A percentile compares a stretch with the other conserved stretches of the same genome.
phyloP scores from a whole-genome alignment of 108 stramenopile genomes.

The Skeletonema grethae region DNA sequence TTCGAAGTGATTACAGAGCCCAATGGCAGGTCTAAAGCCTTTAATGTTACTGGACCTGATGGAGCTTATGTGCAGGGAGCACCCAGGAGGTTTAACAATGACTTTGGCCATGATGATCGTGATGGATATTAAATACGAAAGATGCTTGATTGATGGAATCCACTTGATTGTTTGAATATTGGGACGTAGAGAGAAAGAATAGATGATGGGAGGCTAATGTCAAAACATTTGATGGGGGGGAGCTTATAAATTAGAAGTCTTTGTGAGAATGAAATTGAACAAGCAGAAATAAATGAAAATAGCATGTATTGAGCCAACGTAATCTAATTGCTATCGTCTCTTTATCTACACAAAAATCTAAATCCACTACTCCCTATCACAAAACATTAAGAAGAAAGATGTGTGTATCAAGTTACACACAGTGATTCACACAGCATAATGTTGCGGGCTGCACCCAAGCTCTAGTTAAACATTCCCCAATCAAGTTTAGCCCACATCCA shows the following conservation, averaged over 20 bases:
- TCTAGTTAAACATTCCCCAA: not conserved
- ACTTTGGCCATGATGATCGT: not conserved
- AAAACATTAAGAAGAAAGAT: not conserved
- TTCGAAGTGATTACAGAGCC: conserved; percentile 54
- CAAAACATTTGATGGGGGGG: too few species aligned
- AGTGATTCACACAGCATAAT: not conserved
- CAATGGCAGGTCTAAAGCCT: conserved; percentile 51
- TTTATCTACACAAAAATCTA: not conserved
- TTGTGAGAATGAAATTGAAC: not conserved
- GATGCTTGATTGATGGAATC: not conserved
- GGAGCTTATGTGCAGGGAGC: conserved; percentile 58
- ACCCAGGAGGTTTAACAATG: conserved; percentile 18
- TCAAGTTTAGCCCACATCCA: too few species aligned
- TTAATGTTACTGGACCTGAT: conserved; percentile 62
- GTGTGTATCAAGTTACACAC: conserved; percentile 8
- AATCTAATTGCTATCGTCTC: not conserved
- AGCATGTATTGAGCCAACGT: not conserved
- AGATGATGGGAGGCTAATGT: too few species aligned
- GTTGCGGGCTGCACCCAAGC: not conserved
- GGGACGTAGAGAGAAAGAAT: not conserved
- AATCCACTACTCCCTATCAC: not conserved
- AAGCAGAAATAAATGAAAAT: not conserved
- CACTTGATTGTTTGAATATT: not conserved
- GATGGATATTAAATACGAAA: not conserved
- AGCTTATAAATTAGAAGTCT: too few species aligned